Evolutionary conservation across 1,139 yeast genomes (phyloP).

Genomic region (Nakaseomyces delphensis): DNA sequence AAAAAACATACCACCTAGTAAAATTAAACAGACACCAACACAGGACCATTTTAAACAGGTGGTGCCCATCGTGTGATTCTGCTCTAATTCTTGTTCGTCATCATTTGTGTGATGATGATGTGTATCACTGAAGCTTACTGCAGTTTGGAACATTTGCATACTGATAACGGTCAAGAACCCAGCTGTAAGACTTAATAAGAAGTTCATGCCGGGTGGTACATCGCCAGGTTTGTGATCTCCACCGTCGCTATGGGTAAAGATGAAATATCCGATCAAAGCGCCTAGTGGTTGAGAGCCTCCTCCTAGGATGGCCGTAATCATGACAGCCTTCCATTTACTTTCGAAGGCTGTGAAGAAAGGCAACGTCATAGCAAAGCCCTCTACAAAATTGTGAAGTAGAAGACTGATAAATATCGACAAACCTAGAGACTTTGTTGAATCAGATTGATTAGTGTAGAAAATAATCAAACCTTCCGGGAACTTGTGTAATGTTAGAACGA

Average conservation of each 20-base stretch:
- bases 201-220: conserved; percentile 24
- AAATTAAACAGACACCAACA: conserved; percentile 26
- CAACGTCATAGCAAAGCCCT: conserved; percentile 88
- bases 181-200: conserved; percentile 60
- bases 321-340: conserved; percentile 55
- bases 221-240: conserved; percentile 9
- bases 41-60: conserved; percentile 32
- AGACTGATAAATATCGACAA: conserved; percentile 73
- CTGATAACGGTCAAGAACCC: conserved; percentile 80
- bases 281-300: conserved; percentile 87
- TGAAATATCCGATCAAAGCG: conserved; percentile 59
- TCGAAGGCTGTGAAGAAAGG: conserved; percentile 72
- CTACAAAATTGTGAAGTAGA: conserved; percentile 85
- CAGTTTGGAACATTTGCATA: conserved; percentile 63
- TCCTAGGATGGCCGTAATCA: conserved; percentile 61
- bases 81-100: conserved; percentile 19
- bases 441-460: conserved; percentile 33
- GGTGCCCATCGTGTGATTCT: conserved; percentile 29
- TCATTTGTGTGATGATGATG: conserved; percentile 31
- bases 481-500: conserved; percentile 83
- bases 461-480: conserved; percentile 93
- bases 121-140: conserved; percentile 31
- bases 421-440: conserved; percentile 55
- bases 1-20: conserved; percentile 25
- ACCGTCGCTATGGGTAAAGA: conserved; percentile 37